Evolutionary conservation across 2,329 filamentous ascomycete species (phyloP), one percentile per base, ranked within the genome.

Genomic region (Penicillium corylophilum): DNA sequence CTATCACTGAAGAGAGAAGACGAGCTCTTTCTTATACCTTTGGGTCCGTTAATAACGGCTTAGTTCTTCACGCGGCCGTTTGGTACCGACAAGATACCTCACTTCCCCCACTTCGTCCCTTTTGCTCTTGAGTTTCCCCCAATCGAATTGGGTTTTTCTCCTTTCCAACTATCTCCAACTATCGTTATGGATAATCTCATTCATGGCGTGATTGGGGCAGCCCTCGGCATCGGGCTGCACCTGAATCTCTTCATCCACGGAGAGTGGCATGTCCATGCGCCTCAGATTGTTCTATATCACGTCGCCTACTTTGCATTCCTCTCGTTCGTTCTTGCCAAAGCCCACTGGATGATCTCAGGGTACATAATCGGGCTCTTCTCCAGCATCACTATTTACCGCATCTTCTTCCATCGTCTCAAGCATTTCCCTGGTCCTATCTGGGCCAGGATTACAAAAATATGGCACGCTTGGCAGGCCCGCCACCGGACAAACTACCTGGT

Each of bases 331-430:
- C 10, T 47, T 4, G 7, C 9, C 10, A 22, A 20, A 2, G 50
- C 44, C 31, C 26, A n/a, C 16, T 46, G 26, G 36, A 26, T 55
- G 10, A 48, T 56, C 24, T 1, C 18, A 5, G 49, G 44, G n/a
- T 56, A 56, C 28, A 43, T 58, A n/a, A 2, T 50, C 2, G 23
- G 41, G 0, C 39, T 60, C 2, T 51, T 56, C n/a, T 49, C 47
- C 12, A 76, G 72, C 52, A 73, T 76, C 16, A 22, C 65, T 7
- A 48, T 71, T n/a, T 73, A 77, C 58, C 66, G 75, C 15, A 49
- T 64, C 2, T 67, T 72, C 48, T 75, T 74, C 52, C 75, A 76
- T 47, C 70, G 69, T 3, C 61, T 75, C 10, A 64, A 59, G n/a
- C 46, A 65, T 55, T 74, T 76, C 35, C 66, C 65, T 1, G 74